Percentiles rank a stretch among this genome's conserved stretches.
These are phyloP conservation scores for Colletotrichum sp. DNA, from an alignment of 2,329 filamentous ascomycete genomes.

Conservation along the genomic window DNA sequence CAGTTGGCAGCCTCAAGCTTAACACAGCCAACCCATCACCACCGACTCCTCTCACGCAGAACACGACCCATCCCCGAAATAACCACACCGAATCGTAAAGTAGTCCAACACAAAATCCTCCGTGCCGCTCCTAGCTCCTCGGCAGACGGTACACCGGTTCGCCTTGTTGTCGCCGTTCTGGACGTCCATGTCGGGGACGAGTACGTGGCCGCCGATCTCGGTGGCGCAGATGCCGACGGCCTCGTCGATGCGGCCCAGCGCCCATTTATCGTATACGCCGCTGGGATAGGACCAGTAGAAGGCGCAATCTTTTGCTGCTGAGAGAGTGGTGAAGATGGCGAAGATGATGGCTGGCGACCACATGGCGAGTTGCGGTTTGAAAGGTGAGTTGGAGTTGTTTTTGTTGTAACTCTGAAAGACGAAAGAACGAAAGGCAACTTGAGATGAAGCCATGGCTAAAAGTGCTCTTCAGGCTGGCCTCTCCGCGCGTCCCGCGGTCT, in stretches of 20 bases:
- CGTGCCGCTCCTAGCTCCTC: background rate
- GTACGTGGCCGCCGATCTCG: background rate
- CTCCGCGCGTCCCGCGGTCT: background rate
- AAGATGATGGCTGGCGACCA: background rate
- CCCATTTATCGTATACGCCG: background rate
- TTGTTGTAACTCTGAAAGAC: background rate
- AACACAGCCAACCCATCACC: background rate
- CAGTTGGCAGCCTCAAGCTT: background rate
- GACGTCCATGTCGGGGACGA: background rate
- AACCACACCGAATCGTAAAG: background rate
- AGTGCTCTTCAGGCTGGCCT: background rate
- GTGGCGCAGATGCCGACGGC: background rate
- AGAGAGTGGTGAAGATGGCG: background rate
- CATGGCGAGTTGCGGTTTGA: background rate
- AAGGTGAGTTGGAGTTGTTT: background rate
- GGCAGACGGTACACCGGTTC: background rate
- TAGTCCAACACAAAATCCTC: background rate
- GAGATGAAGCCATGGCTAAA: background rate
- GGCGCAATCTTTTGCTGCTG: background rate
- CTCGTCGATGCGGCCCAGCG: background rate
- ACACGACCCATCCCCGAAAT: background rate
- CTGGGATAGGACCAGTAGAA: background rate
- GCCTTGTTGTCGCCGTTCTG: background rate
- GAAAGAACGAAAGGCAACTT: background rate
- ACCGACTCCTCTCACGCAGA: background rate